Base-by-base conservation (phyloP, 31 red algal species). In the Odonthalia washingtoniensis region DNA sequence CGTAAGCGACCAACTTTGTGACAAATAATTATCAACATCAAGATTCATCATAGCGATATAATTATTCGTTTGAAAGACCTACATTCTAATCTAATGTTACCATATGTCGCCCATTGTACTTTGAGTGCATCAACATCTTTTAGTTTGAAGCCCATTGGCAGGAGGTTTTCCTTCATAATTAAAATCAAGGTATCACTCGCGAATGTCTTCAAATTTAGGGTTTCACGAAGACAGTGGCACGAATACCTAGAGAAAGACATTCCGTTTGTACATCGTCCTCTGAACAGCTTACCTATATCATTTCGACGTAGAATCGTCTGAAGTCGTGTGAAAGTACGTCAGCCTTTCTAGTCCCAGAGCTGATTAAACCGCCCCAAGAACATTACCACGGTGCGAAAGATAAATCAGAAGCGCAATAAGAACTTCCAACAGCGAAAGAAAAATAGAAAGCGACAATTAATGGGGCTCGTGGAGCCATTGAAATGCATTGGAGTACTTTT, bases 21-120 rank as follows among this genome's bases (percentile, higher is more conserved):
- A 91, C 1, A 92, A 32, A 91, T 97, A 67, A 80, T 97, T 33
- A 89, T 92, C 36, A 97, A 91, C 49, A 89, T 97, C 60, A 87
- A 97, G 40, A 70, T 97, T 5, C 83, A 91, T 70, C 70, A 94
- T n/a, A 70, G 65, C n/a, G 95, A 92, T 67, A 90, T 98, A 36
- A 70, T 86, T 35, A 64, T 95, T 37, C 90, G 93, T 36, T 94
- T 87, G 39, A 92, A 92, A 40, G 92, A 97, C 33, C 89, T 78
- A 6, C 70, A 26, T n/a, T n/a, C n/a, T n/a, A n/a, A n/a, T n/a
- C n/a, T n/a, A n/a, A n/a, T n/a, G n/a, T n/a, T 60, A 26, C 91
- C 91, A 0, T 94, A 92, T 68, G 36, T 92, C 27, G 63, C 77
- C 34, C 87, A 81, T 3, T 35, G 86, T 5, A 69, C 65, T 1